Percentiles rank a stretch among this genome's conserved stretches.
Evolutionary conservation across 2,329 filamentous ascomycete genomes (phyloP).

Genomic region (Colletotrichum chrysophilum): DNA sequence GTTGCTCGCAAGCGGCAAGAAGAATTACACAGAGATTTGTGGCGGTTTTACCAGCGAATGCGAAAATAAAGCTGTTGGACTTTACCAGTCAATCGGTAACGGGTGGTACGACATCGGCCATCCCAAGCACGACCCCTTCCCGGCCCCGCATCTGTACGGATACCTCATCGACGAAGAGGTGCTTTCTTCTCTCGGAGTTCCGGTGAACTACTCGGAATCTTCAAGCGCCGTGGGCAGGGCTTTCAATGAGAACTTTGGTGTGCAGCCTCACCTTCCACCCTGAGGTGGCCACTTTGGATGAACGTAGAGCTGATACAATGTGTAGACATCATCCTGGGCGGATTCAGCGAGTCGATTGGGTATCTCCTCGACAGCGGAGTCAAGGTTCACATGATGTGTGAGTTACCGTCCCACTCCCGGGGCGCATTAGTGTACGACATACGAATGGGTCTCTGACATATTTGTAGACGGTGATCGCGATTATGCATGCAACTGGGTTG

Average conservation of each 20-base stretch:
- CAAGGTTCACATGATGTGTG: constrained; percentile 66
- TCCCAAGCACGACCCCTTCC: constrained; percentile 22
- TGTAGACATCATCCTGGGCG: constrained; percentile 33
- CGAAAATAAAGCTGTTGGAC: constrained; percentile 21
- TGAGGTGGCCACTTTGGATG: neutral
- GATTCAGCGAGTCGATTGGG: constrained; percentile 48
- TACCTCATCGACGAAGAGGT: constrained; percentile 37
- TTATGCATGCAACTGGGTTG: constrained; percentile 59
- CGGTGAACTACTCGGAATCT: constrained; percentile 54
- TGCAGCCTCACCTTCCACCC: neutral
- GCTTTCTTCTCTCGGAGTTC: constrained; percentile 65
- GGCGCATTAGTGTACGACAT: neutral
- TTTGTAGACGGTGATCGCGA: constrained; percentile 45
- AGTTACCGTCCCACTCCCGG: neutral
- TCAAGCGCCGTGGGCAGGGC: constrained; percentile 13
- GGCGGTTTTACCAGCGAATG: constrained; percentile 25
- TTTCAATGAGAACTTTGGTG: neutral
- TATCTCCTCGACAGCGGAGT: constrained; percentile 53
- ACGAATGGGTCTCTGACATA: neutral
- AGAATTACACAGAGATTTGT: neutral
- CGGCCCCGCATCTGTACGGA: constrained; percentile 14
- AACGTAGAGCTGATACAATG: constrained; percentile 19
- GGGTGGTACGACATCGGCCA: constrained; percentile 26
- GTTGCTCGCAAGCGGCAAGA: constrained; percentile 23
- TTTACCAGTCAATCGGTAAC: constrained; percentile 17